phyloP scores from a whole-genome alignment of 2,329 filamentous ascomycete genomes.

The Sclerotinia trifoliorum region DNA sequence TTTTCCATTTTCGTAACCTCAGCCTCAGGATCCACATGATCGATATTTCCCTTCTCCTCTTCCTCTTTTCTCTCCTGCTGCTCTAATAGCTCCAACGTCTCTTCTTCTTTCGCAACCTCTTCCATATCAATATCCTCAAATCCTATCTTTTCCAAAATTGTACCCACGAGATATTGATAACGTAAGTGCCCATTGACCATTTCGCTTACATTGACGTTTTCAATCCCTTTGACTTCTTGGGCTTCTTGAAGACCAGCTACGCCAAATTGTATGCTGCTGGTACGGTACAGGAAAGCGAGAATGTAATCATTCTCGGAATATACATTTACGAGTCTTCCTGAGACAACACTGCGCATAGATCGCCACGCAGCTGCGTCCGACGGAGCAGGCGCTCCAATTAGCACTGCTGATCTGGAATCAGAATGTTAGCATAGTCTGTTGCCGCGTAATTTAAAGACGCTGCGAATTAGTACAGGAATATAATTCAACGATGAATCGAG shows the following conservation, averaged over 20 bases:
- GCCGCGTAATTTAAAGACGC: too few species aligned
- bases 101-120: slow-evolving; percentile 48
- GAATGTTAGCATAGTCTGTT: background rate
- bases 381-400: slow-evolving; percentile 79
- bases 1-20: slow-evolving; percentile 39
- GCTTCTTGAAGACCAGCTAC: slow-evolving; percentile 80
- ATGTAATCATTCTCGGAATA: slow-evolving; percentile 87
- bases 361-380: slow-evolving; percentile 72
- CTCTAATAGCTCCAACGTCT: slow-evolving; percentile 45
- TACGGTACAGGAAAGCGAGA: slow-evolving; percentile 82
- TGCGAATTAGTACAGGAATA: background rate
- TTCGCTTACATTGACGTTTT: slow-evolving; percentile 58
- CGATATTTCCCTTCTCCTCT: slow-evolving; percentile 34
- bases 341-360: slow-evolving; percentile 72
- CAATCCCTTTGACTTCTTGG: slow-evolving; percentile 63
- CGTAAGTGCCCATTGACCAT: slow-evolving; percentile 67
- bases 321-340: slow-evolving; percentile 81
- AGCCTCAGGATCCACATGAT: slow-evolving; percentile 35
- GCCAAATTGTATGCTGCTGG: slow-evolving; percentile 77
- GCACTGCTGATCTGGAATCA: slow-evolving; percentile 54
- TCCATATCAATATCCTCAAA: slow-evolving; percentile 55
- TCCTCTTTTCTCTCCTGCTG: slow-evolving; percentile 44
- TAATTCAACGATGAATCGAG: background rate
- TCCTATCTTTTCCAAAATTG: slow-evolving; percentile 63
- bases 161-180: slow-evolving; percentile 66